A percentile compares a stretch with the other conserved stretches of the same genome.
phyloP scores from a whole-genome alignment of 2,329 filamentous ascomycete species.

The Fusarium poae region DNA sequence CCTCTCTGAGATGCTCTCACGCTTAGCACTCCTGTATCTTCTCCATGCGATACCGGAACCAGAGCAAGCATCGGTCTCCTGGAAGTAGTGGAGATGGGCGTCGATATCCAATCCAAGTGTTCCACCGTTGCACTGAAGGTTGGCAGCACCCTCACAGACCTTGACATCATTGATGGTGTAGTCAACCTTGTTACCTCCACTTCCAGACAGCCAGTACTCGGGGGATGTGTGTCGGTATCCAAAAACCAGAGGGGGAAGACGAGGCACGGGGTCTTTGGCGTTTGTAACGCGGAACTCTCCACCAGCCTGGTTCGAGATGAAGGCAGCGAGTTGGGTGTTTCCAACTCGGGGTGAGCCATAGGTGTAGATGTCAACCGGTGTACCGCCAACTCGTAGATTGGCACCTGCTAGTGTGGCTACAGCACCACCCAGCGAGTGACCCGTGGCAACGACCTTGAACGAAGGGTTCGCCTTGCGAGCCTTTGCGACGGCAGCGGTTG shows the following conservation, averaged over 20 bases:
- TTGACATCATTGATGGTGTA: conserved; percentile 58
- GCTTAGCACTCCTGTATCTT: conserved; percentile 30
- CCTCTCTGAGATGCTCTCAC: conserved; percentile 9
- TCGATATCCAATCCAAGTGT: conserved; percentile 59
- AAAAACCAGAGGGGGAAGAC: conserved; percentile 71
- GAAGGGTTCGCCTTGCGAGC: conserved; percentile 62
- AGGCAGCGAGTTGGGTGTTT: conserved; percentile 66
- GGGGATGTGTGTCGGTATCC: conserved; percentile 76
- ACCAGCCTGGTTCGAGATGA: conserved; percentile 65
- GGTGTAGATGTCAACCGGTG: conserved; percentile 69
- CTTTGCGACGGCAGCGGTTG: conserved; percentile 58
- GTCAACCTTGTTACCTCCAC: conserved; percentile 49
- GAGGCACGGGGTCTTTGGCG: conserved; percentile 74
- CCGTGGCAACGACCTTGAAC: conserved; percentile 70
- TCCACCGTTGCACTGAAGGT: conserved; percentile 65
- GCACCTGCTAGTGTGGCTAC: conserved; percentile 71
- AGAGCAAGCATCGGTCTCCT: conserved; percentile 57
- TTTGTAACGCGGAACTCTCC: conserved; percentile 75
- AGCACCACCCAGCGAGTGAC: conserved; percentile 77
- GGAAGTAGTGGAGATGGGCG: conserved; percentile 66
- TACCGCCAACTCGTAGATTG: conserved; percentile 64
- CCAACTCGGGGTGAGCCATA: conserved; percentile 77
- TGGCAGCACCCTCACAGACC: conserved; percentile 63
- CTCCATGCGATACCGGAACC: conserved; percentile 46
- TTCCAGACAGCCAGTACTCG: conserved; percentile 73